phyloP scores from a whole-genome alignment of 805 yeast species.

The Schwanniomyces occidentalis region DNA sequence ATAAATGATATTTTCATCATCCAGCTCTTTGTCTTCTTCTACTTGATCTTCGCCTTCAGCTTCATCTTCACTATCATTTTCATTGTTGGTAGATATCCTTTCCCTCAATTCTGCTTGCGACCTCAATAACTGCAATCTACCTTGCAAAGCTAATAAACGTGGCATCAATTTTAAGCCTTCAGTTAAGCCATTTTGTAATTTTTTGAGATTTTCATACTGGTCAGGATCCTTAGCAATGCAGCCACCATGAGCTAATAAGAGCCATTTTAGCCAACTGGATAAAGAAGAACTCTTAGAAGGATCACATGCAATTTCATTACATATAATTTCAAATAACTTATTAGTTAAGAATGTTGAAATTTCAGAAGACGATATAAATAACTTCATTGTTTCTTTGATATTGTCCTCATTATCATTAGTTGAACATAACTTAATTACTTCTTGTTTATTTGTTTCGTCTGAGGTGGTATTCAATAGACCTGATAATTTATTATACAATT shows the following conservation, averaged over 20 bases:
- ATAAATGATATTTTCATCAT: slow-evolving; percentile 32
- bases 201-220: slow-evolving; percentile 54
- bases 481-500: slow-evolving; percentile 18
- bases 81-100: slow-evolving; percentile 1
- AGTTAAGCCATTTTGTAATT: slow-evolving; percentile 56
- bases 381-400: slow-evolving; percentile 36
- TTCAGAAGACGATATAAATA: slow-evolving; percentile 24
- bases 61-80: slow-evolving; percentile 13
- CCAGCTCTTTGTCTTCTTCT: slow-evolving; percentile 18
- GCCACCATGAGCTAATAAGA: slow-evolving; percentile 69
- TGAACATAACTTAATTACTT: slow-evolving; percentile 26
- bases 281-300: slow-evolving; percentile 27
- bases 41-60: slow-evolving; percentile 15
- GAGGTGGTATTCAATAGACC: slow-evolving; percentile 10
- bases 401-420: slow-evolving; percentile 28
- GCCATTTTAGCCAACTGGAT: slow-evolving; percentile 78
- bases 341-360: slow-evolving; percentile 28
- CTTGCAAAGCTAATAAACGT: slow-evolving; percentile 75
- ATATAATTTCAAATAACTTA: slow-evolving; percentile 27
- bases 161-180: slow-evolving; percentile 62
- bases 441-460: slow-evolving; percentile 7
- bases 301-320: slow-evolving; percentile 26
- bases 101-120: slow-evolving; percentile 78
- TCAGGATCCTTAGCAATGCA: slow-evolving; percentile 54
- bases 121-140: slow-evolving; percentile 74